These are phyloP conservation scores for Aspergillus sojae DNA, from an alignment of 2,329 filamentous ascomycete genomes.

Conservation along the genomic window DNA sequence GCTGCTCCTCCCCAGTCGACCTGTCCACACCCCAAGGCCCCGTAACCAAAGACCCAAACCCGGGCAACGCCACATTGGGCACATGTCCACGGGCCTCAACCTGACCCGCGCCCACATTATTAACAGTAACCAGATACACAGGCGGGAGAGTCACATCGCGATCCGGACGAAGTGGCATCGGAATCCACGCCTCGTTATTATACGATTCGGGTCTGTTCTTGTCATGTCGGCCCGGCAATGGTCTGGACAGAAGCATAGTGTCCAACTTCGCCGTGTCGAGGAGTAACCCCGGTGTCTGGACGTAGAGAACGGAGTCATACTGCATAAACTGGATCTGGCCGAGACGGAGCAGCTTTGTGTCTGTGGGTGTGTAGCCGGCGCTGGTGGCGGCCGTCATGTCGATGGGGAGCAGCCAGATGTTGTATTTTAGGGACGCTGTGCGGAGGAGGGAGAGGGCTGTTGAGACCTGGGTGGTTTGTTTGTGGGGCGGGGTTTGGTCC, in stretches of 20 bases:
- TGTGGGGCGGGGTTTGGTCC: constrained; percentile 36
- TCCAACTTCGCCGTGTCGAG: constrained; percentile 43
- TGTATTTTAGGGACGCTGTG: constrained; percentile 41
- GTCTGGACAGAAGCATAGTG: constrained; percentile 37
- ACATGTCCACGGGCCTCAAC: constrained; percentile 43
- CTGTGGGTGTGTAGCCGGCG: constrained; percentile 35
- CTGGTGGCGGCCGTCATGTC: constrained; percentile 40
- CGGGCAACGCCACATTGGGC: constrained; percentile 35
- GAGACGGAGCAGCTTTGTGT: constrained; percentile 41
- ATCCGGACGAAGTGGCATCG: constrained; percentile 38
- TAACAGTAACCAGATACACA: constrained; percentile 42
- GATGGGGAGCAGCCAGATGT: constrained; percentile 45
- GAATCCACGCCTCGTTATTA: constrained; percentile 42
- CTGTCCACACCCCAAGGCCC: constrained; percentile 26
- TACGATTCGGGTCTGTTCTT: constrained; percentile 37
- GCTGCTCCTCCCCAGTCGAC: constrained; percentile 18
- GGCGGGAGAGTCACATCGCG: constrained; percentile 35
- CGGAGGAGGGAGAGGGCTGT: constrained; percentile 42
- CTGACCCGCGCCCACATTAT: constrained; percentile 34
- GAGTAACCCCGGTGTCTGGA: constrained; percentile 45
- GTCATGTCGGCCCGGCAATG: constrained; percentile 37
- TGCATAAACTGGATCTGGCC: constrained; percentile 44
- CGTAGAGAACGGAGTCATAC: constrained; percentile 48
- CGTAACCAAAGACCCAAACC: constrained; percentile 36
- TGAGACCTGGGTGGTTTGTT: constrained; percentile 30